Conservation (phyloP, 148 eudicot species). For the Cornus controversa region DNA sequence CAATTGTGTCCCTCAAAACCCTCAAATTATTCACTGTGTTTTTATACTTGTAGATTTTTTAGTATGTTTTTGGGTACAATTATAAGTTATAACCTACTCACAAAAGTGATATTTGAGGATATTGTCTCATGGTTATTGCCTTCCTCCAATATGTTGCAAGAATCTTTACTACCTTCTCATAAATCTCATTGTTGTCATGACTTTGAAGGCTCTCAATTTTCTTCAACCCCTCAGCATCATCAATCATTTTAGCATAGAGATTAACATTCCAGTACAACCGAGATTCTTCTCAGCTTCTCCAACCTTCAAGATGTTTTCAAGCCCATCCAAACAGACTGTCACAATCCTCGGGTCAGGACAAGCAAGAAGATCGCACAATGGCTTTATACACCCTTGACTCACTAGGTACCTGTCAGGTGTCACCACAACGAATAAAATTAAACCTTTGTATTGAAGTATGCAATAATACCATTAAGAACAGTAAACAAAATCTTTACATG, state of each 20-base stretch:
- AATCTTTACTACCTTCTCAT: slow-evolving; percentile 37
- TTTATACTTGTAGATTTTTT: too few relatives aligned
- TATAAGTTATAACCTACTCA: too few relatives aligned
- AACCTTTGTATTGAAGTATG: not conserved
- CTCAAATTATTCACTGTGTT: too few relatives aligned
- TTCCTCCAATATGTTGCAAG: slow-evolving; percentile 51
- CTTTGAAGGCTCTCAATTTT: slow-evolving; percentile 37
- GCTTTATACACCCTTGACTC: slow-evolving; percentile 36
- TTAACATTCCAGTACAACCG: slow-evolving; percentile 24
- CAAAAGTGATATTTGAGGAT: too few relatives aligned
- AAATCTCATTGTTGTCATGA: slow-evolving; percentile 34
- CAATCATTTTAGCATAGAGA: slow-evolving; percentile 32
- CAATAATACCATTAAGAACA: not conserved
- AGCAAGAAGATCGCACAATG: slow-evolving; percentile 34
- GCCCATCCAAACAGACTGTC: slow-evolving; percentile 36
- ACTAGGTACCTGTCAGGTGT: slow-evolving; percentile 31
- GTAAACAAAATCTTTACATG: not conserved
- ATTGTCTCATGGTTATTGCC: too few relatives aligned
- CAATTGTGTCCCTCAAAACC: too few relatives aligned
- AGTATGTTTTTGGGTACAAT: too few relatives aligned
- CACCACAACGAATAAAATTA: not conserved
- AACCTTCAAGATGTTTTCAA: slow-evolving; percentile 37
- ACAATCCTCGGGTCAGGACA: slow-evolving; percentile 45
- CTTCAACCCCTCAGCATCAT: slow-evolving; percentile 33
- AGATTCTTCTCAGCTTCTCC: slow-evolving; percentile 34